Evolutionary conservation across 1,139 yeast genomes (phyloP).

Genomic region (Yamadazyma atlantica): DNA sequence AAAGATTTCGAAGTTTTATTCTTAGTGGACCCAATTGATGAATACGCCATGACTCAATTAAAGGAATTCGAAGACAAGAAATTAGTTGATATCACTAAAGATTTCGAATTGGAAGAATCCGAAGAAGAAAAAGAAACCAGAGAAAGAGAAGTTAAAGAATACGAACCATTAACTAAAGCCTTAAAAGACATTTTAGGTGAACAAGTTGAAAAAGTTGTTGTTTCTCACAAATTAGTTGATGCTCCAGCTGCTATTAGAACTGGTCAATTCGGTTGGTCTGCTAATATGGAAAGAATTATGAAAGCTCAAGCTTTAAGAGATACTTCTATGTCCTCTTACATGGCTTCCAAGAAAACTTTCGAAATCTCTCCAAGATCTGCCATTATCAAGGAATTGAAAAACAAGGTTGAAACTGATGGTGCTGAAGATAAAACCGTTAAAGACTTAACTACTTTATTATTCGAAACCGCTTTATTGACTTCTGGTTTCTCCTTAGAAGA

Average conservation of each 20-base stretch:
- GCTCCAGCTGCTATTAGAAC: conserved; percentile 99
- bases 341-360: conserved; percentile 98
- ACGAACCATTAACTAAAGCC: conserved; percentile 90
- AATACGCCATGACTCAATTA: conserved; percentile 98
- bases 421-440: conserved; percentile 98
- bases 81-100: conserved; percentile 98
- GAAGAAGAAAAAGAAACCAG: conserved; percentile 95
- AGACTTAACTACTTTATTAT: conserved; percentile 93
- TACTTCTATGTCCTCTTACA: conserved; percentile 97
- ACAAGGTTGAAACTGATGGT: conserved; percentile 96
- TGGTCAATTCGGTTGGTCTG: conserved; percentile 99
- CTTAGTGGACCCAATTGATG: conserved; percentile 99
- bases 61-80: conserved; percentile 99
- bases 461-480: conserved; percentile 96
- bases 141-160: conserved; percentile 91
- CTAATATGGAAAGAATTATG: conserved; percentile 99
- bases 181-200: conserved; percentile 97
- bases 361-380: conserved; percentile 98
- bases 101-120: conserved; percentile 97
- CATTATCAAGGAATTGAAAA: conserved; percentile 91
- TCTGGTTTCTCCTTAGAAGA: conserved; percentile 99
- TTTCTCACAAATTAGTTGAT: conserved; percentile 94
- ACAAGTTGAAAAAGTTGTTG: conserved; percentile 98
- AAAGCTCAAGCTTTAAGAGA: conserved; percentile 99
- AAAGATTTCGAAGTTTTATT: conserved; percentile 97